Evolutionary conservation across 2,329 filamentous ascomycete species (phyloP), one percentile per base, ranked within the genome.

Genomic region (Pseudopithomyces chartarum): DNA sequence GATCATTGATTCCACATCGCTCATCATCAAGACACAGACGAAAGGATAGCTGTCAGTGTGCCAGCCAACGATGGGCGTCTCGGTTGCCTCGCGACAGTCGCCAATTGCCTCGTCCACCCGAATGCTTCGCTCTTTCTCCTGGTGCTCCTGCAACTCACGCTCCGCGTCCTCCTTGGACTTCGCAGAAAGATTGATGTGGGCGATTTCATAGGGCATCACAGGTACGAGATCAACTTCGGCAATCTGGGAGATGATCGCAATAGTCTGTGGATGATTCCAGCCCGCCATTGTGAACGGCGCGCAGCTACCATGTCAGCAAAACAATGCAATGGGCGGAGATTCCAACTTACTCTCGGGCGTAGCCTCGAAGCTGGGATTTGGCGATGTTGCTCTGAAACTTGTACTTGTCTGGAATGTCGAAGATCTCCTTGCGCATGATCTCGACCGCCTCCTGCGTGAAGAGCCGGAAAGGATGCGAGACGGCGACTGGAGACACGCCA

Each of bases 1-100:
- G 12, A 86, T 74, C 86, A 89, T 89, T 36, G 78, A 76, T 0
- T 79, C 81, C 60, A 85, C 87, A 64, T 89, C 85, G 34, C 84
- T 86, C 26, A 89, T 79, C 85, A 89, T 89, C 7, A 82, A 80
- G n/a, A 89, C 86, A 61, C 85, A 88, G n/a, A 89, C 86, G 66
- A 88, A 89, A 0, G 86, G 85, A 66, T 87, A 88, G 66, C 83
- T 86, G 69, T 89, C 87, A 0, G 77, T 83, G 72, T 88, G 86
- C 86, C 86, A 89, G 36, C 81, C 84, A 29, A 88, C 81, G 22
- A 85, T 82, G 5, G 85, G 82, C 61, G 81, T 78, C 34, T 81
- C 78, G 46, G 84, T 80, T 23, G 81, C 79, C 62, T 74, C 78
- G 5, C 72, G 70, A 47, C 75, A 78, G 23, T 75, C 77, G 6